Percentiles rank a stretch among this genome's conserved stretches.
These are phyloP conservation scores for Chytridium lagenaria DNA, from an alignment of 371 early-diverging fungal genomes.

Conservation along the genomic window DNA sequence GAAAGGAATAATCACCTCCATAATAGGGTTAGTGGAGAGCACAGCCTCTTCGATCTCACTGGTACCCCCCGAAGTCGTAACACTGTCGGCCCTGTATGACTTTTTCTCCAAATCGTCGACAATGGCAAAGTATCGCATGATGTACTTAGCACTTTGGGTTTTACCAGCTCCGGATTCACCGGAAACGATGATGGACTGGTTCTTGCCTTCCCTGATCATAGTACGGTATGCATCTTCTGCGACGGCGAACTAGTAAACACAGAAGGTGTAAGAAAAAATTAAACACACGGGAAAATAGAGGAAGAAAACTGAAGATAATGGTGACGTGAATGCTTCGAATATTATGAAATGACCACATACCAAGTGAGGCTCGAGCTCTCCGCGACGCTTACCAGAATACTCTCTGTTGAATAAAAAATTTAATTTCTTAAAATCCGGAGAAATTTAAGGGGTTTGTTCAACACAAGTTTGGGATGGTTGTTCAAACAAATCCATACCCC, in stretches of 20 bases:
- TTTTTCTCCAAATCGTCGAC: slow-evolving; percentile 66
- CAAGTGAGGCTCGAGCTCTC: slow-evolving; percentile 96
- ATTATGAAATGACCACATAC: slow-evolving; percentile 16
- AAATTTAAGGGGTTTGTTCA: too few relatives aligned
- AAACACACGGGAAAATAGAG: background rate
- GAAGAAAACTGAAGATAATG: background rate
- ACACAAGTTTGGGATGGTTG: too few relatives aligned
- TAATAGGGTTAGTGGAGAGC: slow-evolving; percentile 94
- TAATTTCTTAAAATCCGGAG: too few relatives aligned
- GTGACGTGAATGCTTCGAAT: too few relatives aligned
- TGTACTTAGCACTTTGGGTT: slow-evolving; percentile 93
- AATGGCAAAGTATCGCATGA: slow-evolving; percentile 96
- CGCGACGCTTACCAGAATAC: slow-evolving; percentile 90
- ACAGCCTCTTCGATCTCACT: slow-evolving; percentile 58
- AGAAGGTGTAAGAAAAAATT: background rate
- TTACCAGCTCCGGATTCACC: slow-evolving; percentile 98
- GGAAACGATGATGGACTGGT: slow-evolving; percentile 98
- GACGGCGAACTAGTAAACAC: slow-evolving; percentile 75
- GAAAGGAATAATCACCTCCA: slow-evolving; percentile 70
- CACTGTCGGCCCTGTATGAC: background rate
- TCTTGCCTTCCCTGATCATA: slow-evolving; percentile 87
- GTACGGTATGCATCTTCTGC: slow-evolving; percentile 97
- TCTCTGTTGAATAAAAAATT: slow-evolving; percentile 45
- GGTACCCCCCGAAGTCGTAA: slow-evolving; percentile 20
- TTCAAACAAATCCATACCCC: too few relatives aligned